Evolutionary conservation across 129 eudicot species (phyloP).

Genomic region (Dittrichia graveolens): DNA sequence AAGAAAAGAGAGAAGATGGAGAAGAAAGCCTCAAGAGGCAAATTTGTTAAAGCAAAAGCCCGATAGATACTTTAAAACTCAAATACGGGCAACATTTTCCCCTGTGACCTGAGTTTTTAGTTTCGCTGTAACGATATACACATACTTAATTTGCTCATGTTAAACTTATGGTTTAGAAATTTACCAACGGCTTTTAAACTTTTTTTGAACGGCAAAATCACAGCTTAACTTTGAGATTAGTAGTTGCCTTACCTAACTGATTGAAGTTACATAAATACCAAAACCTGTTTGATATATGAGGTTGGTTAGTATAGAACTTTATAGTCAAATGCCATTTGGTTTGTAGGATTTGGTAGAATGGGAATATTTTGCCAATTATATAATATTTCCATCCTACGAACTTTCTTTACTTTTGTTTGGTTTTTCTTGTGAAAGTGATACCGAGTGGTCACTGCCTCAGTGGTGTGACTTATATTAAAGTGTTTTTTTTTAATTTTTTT

Average conservation of each 20-base stretch:
- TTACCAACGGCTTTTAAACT: conserved; percentile 10
- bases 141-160: not conserved
- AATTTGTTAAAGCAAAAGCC: conserved; percentile 60
- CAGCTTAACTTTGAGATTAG: too few relatives aligned
- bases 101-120: conserved; percentile 18
- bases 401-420: conserved; percentile 26
- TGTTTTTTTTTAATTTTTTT: not conserved
- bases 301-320: conserved; percentile 10
- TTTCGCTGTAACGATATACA: conserved; percentile 16
- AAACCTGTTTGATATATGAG: not conserved
- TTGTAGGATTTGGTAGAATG: not conserved
- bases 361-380: conserved; percentile 19
- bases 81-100: not conserved
- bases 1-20: conserved; percentile 93
- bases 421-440: conserved; percentile 26
- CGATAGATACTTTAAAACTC: conserved; percentile 26
- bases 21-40: conserved; percentile 78
- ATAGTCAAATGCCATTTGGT: not conserved
- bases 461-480: conserved; percentile 15
- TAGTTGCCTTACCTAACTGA: not conserved
- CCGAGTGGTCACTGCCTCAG: not conserved
- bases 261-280: not conserved
- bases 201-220: too few relatives aligned
- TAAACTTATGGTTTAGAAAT: conserved; percentile 10
- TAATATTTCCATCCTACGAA: conserved; percentile 20